Conservation (phyloP, 1,284 basidiomycete genomes). For the Heterobasidion occidentale region DNA sequence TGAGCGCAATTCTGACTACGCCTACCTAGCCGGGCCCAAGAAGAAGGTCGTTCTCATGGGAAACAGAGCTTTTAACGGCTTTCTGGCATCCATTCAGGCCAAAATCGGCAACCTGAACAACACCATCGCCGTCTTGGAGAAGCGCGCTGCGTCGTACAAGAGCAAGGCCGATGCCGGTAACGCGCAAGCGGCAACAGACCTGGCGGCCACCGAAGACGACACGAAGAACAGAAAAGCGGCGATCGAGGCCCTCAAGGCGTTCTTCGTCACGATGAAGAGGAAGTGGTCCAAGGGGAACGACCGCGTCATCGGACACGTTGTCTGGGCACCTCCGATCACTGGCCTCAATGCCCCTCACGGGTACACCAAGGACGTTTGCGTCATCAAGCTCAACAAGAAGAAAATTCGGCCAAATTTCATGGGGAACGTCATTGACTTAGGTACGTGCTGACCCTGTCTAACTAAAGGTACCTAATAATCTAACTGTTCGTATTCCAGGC, state of each 20-base stretch:
- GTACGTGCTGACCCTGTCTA: constrained; percentile 15
- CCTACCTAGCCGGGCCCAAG: constrained; percentile 19
- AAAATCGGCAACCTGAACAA: constrained; percentile 20
- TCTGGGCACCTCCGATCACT: constrained; percentile 21
- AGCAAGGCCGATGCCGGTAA: constrained; percentile 6
- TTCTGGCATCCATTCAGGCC: constrained; percentile 23
- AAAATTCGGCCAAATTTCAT: constrained; percentile 18
- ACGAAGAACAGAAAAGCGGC: constrained; percentile 4
- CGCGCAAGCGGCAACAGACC: constrained; percentile 7
- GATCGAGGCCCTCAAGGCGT: constrained; percentile 14
- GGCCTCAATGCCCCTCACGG: constrained; percentile 14
- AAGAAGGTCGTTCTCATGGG: constrained; percentile 31
- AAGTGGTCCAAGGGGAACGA: constrained; percentile 17
- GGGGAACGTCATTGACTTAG: constrained; percentile 25
- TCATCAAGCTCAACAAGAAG: constrained; percentile 21
- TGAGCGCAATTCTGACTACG: constrained; percentile 20
- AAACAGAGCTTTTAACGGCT: constrained; percentile 21
- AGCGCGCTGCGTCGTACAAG: constrained; percentile 6
- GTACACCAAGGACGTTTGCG: constrained; percentile 24
- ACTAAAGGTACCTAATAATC: constrained; percentile 2
- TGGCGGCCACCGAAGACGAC: constrained; percentile 12
- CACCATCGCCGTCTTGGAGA: constrained; percentile 14
- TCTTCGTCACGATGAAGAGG: constrained; percentile 16
- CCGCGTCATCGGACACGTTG: constrained; percentile 21
- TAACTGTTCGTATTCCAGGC: constrained; percentile 18